phyloP scores from a whole-genome alignment of 2,329 filamentous ascomycete species.

The Lachnellula cervina region DNA sequence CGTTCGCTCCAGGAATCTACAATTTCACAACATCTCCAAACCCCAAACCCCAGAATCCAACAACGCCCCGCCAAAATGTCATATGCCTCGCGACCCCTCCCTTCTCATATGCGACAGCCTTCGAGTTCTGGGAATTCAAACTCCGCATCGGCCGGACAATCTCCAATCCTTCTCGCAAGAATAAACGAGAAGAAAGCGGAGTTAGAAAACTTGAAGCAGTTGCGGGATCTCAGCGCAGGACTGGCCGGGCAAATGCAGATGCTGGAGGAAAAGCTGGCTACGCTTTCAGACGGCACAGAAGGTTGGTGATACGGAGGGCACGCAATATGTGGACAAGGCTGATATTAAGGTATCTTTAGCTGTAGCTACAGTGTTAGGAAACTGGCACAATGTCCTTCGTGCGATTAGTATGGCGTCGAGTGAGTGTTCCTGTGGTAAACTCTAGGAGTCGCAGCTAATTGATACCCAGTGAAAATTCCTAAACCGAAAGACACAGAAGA shows the following conservation, averaged over 20 bases:
- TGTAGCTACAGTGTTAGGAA: constrained; percentile 77
- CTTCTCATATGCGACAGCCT: constrained; percentile 63
- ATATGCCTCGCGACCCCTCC: constrained; percentile 51
- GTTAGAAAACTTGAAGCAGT: constrained; percentile 70
- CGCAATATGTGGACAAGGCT: not conserved
- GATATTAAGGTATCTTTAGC: constrained; percentile 42
- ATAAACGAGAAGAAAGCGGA: constrained; percentile 85
- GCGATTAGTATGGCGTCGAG: constrained; percentile 84
- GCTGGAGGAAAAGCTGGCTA: constrained; percentile 69
- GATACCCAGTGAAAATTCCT: constrained; percentile 59
- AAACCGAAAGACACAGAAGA: constrained; percentile 46
- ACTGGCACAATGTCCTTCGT: constrained; percentile 82
- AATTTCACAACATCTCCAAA: not conserved
- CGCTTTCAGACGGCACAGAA: constrained; percentile 77
- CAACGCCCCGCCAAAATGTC: constrained; percentile 41
- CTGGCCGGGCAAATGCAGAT: constrained; percentile 79
- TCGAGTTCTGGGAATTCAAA: constrained; percentile 44
- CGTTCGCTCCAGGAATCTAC: not conserved
- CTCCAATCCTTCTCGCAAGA: constrained; percentile 65
- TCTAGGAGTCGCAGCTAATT: constrained; percentile 12
- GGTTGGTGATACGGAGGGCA: constrained; percentile 35
- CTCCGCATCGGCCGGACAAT: constrained; percentile 52
- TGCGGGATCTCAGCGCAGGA: constrained; percentile 73
- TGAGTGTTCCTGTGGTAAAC: constrained; percentile 39
- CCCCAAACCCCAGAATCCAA: not conserved